phyloP scores from a whole-genome alignment of 2,329 filamentous ascomycete genomes.

The Pleomassaria siparia region DNA sequence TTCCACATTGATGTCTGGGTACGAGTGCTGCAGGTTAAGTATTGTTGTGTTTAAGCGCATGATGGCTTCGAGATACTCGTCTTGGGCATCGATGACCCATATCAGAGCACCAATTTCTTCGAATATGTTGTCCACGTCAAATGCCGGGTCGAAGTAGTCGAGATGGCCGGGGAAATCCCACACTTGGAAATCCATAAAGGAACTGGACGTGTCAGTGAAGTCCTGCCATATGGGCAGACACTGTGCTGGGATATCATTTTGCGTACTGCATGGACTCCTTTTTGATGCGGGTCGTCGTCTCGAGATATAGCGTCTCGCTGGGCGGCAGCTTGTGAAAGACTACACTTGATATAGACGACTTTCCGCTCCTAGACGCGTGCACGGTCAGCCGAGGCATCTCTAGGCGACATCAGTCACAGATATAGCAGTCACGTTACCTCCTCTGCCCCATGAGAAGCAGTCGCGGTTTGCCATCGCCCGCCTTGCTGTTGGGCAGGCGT shows the following conservation, averaged over 20 bases:
- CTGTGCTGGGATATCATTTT: neutral
- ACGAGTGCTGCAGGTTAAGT: constrained; percentile 81
- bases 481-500: constrained; percentile 50
- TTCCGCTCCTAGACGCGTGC: constrained; percentile 73
- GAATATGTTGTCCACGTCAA: constrained; percentile 92
- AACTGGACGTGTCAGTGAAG: constrained; percentile 55
- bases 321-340: constrained; percentile 99
- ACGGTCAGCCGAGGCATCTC: constrained; percentile 14
- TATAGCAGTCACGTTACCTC: constrained; percentile 62
- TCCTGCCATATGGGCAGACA: constrained; percentile 1
- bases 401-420: neutral
- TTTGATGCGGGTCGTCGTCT: constrained; percentile 91
- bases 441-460: constrained; percentile 93
- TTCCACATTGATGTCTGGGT: constrained; percentile 93
- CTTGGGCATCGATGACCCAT: constrained; percentile 98
- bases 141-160: constrained; percentile 85
- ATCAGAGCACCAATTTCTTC: constrained; percentile 91
- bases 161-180: constrained; percentile 97
- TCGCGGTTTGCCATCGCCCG: constrained; percentile 71
- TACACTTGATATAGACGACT: constrained; percentile 97
- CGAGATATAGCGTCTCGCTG: constrained; percentile 91
- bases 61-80: constrained; percentile 94
- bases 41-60: constrained; percentile 85
- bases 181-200: constrained; percentile 98
- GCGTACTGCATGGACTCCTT: constrained; percentile 93